phyloP scores from a whole-genome alignment of 805 yeast genomes.

The Kluyveromyces lactis region DNA sequence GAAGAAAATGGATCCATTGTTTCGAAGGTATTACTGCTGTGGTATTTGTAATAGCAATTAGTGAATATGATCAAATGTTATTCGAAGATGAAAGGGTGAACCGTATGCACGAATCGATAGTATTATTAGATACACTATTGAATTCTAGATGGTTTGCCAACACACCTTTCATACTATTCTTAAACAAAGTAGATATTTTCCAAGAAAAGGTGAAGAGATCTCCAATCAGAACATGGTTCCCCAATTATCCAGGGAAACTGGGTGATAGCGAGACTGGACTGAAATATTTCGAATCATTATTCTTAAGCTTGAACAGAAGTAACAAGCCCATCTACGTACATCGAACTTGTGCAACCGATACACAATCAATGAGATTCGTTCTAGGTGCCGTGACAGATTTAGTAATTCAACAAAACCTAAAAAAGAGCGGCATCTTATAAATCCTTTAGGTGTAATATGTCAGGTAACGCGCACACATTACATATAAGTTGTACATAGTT shows the following conservation, averaged over 20 bases:
- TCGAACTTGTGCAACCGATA: constrained; percentile 93
- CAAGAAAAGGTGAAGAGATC: constrained; percentile 57
- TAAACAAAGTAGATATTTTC: constrained; percentile 82
- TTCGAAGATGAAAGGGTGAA: constrained; percentile 87
- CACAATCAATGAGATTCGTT: constrained; percentile 81
- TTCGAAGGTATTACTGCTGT: constrained; percentile 87
- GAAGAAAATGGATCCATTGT: constrained; percentile 92
- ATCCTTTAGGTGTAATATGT: no score
- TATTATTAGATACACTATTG: constrained; percentile 73
- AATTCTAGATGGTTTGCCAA: constrained; percentile 78
- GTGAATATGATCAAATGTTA: constrained; percentile 86
- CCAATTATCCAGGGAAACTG: constrained; percentile 64
- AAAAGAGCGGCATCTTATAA: constrained; percentile 65
- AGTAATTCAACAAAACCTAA: constrained; percentile 74
- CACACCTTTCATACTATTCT: constrained; percentile 82
- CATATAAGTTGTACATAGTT: no score
- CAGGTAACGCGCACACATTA: no score
- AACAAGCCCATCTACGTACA: constrained; percentile 80
- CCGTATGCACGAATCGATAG: constrained; percentile 83
- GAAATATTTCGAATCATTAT: constrained; percentile 60
- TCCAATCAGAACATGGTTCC: constrained; percentile 66
- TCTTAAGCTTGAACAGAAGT: constrained; percentile 52
- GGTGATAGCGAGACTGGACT: constrained; percentile 59
- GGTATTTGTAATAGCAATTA: constrained; percentile 77
- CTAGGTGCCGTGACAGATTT: constrained; percentile 88